Evolutionary conservation across 2,329 filamentous ascomycete species (phyloP).

Genomic region (Penicillium sp.): DNA sequence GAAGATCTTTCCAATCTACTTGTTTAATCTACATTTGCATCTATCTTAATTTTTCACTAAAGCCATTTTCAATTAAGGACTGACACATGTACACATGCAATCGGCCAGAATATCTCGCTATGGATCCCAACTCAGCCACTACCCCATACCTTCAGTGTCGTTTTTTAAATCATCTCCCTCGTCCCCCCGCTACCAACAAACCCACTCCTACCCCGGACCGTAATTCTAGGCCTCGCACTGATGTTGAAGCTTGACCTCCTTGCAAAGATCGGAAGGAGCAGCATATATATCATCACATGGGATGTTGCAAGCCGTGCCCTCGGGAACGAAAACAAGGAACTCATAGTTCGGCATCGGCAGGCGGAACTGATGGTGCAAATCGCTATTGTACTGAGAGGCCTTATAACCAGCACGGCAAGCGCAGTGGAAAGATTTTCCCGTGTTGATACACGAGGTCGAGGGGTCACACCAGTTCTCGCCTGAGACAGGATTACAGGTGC

Average conservation of each 20-base stretch:
- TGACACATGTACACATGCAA: neutral
- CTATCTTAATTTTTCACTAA: neutral
- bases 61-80: neutral
- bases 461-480: constrained; percentile 43
- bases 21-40: constrained; percentile 1
- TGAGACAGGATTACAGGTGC: constrained; percentile 42
- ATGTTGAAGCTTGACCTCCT: constrained; percentile 34
- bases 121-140: neutral
- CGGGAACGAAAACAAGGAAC: constrained; percentile 41
- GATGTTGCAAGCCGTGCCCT: constrained; percentile 36
- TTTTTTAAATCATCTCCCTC: neutral
- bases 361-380: constrained; percentile 38
- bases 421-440: constrained; percentile 41
- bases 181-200: neutral
- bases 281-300: constrained; percentile 36
- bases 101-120: neutral
- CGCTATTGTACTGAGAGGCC: constrained; percentile 30
- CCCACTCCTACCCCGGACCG: neutral
- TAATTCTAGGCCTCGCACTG: constrained; percentile 28
- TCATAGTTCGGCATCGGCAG: constrained; percentile 39
- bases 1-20: constrained; percentile 16
- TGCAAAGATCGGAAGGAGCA: constrained; percentile 33
- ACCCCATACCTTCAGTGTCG: neutral
- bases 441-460: constrained; percentile 47
- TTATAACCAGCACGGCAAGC: constrained; percentile 45